A percentile compares a stretch with the other conserved stretches of the same genome.
phyloP scores from a whole-genome alignment of 805 yeast genomes.

The Blastobotrys terrestris region DNA sequence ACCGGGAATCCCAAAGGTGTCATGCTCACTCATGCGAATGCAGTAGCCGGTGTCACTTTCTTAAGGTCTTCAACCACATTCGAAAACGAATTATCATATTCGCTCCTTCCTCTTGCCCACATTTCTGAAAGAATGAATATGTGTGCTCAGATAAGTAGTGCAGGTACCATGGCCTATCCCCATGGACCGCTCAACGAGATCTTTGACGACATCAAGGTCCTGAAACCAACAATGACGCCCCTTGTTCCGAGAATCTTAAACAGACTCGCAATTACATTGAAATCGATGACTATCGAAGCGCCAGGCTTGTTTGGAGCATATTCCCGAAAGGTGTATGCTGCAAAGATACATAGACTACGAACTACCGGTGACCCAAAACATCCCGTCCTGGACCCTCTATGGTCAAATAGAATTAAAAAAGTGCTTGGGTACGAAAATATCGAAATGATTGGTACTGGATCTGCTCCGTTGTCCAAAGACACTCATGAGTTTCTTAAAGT shows the following conservation, averaged over 20 bases:
- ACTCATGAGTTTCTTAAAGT: conserved; percentile 57
- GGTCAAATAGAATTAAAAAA: conserved; percentile 40
- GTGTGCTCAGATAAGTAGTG: conserved; percentile 41
- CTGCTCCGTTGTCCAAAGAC: conserved; percentile 64
- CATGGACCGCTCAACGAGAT: conserved; percentile 46
- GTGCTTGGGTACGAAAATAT: conserved; percentile 45
- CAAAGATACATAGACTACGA: conserved; percentile 31
- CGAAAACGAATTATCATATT: conserved; percentile 20
- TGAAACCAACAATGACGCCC: conserved; percentile 48
- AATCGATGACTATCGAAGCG: conserved; percentile 40
- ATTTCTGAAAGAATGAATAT: conserved; percentile 48
- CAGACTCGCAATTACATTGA: conserved; percentile 55
- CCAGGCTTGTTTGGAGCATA: conserved; percentile 41
- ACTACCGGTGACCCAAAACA: conserved; percentile 37
- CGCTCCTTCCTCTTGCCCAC: conserved; percentile 52
- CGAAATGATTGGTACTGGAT: conserved; percentile 44
- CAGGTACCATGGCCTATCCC: conserved; percentile 50
- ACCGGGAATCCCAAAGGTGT: conserved; percentile 75
- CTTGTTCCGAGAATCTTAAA: conserved; percentile 62
- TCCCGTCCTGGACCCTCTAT: conserved; percentile 31
- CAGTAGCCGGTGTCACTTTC: conserved; percentile 43
- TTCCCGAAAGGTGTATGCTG: conserved; percentile 37
- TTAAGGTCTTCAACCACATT: conserved; percentile 25
- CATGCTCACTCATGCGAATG: conserved; percentile 45
- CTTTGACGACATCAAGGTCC: conserved; percentile 50